Evolutionary conservation across 2,329 filamentous ascomycete genomes (phyloP).

Genomic region (Fusarium veterinarium): DNA sequence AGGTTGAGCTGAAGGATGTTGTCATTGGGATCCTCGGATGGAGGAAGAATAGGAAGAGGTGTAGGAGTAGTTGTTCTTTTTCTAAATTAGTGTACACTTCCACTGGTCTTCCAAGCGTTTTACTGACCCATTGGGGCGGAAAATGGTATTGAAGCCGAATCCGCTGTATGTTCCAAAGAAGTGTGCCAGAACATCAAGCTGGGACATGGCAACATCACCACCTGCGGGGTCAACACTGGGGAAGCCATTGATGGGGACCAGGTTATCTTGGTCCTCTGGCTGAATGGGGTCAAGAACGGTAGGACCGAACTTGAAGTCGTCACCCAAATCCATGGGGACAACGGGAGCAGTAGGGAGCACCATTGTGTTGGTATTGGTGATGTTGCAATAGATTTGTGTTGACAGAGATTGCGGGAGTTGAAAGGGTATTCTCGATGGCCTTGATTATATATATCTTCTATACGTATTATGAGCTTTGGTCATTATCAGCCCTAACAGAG

Average conservation of each 20-base stretch:
- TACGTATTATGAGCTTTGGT: not conserved
- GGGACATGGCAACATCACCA: slow-evolving; percentile 16
- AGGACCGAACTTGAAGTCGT: slow-evolving; percentile 30
- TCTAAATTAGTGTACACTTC: not conserved
- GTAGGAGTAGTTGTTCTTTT: slow-evolving; percentile 35
- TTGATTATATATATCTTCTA: not conserved
- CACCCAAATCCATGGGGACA: slow-evolving; percentile 26
- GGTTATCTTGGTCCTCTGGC: slow-evolving; percentile 9
- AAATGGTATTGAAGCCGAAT: slow-evolving; percentile 54
- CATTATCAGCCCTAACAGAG: not conserved
- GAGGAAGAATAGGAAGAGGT: slow-evolving; percentile 9
- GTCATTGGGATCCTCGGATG: slow-evolving; percentile 30
- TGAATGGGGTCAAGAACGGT: slow-evolving; percentile 28
- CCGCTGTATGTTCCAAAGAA: slow-evolving; percentile 49
- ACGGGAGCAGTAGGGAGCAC: slow-evolving; percentile 16
- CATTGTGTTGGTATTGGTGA: not conserved
- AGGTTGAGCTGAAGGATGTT: slow-evolving; percentile 55
- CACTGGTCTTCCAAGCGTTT: too few relatives aligned
- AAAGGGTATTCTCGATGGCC: not conserved
- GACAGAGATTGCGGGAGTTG: too few relatives aligned
- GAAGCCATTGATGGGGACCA: slow-evolving; percentile 7
- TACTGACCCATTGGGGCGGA: slow-evolving; percentile 46
- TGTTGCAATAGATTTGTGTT: not conserved
- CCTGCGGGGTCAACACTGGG: slow-evolving; percentile 2
- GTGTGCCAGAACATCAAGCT: slow-evolving; percentile 38